phyloP scores from a whole-genome alignment of 1,139 yeast species.

The Williopsis jadinii region DNA sequence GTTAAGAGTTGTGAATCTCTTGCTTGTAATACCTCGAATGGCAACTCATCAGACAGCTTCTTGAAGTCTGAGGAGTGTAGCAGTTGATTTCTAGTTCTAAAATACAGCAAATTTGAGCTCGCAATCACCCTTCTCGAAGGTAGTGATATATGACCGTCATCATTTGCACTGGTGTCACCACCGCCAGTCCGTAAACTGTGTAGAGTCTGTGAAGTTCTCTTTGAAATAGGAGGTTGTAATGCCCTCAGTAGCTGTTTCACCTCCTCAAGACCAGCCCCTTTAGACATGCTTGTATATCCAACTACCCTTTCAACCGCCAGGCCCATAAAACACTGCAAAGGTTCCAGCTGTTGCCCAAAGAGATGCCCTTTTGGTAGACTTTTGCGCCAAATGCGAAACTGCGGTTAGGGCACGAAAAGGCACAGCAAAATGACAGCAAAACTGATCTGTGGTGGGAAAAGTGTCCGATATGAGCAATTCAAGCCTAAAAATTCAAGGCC shows the following conservation, averaged over 20 bases:
- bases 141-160: neutral
- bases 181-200: neutral
- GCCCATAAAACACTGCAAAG: neutral
- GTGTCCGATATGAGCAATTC: no score
- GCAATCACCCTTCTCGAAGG: slow-evolving; percentile 3
- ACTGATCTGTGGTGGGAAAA: no score
- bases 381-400: no score
- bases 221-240: neutral
- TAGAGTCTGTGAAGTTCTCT: neutral
- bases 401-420: no score
- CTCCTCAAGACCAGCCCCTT: neutral
- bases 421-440: no score
- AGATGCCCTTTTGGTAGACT: no score
- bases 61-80: slow-evolving; percentile 34
- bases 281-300: no score
- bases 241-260: slow-evolving; percentile 1
- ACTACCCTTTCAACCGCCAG: no score
- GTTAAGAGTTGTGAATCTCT: slow-evolving; percentile 39
- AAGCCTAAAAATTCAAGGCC: no score
- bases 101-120: slow-evolving; percentile 27
- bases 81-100: slow-evolving; percentile 33
- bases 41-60: slow-evolving; percentile 7
- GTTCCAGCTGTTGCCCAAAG: no score
- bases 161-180: neutral
- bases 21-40: slow-evolving; percentile 36